Conservation (phyloP, 768 basidiomycete species). For the Mycena crocata region DNA sequence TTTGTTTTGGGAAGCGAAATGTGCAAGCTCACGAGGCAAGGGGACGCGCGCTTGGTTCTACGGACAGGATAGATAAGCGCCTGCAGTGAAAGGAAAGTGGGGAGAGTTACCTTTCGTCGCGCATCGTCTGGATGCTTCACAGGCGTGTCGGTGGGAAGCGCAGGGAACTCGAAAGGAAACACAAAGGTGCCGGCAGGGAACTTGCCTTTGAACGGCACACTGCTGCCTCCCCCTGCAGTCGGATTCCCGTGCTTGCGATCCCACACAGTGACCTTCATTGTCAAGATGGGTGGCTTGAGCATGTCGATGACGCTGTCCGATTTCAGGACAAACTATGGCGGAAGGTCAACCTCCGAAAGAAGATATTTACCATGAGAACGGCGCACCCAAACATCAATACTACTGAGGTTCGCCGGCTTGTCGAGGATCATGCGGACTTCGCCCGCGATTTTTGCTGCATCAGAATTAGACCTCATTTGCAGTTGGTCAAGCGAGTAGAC, state of each 20-base stretch:
- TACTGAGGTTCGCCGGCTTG: slow-evolving; percentile 18
- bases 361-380: background rate
- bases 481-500: background rate
- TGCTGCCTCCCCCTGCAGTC: background rate
- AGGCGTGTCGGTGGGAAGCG: slow-evolving; percentile 18
- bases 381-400: slow-evolving; percentile 29
- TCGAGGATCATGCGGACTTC: slow-evolving; percentile 25
- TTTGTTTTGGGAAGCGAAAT: too few relatives aligned
- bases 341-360: background rate
- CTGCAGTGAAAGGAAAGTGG: background rate
- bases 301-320: slow-evolving; percentile 18
- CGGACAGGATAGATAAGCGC: background rate
- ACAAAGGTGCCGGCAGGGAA: slow-evolving; percentile 27
- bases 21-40: slow-evolving; percentile 25
- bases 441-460: slow-evolving; percentile 15
- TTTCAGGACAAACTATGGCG: slow-evolving; percentile 4
- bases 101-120: background rate
- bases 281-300: background rate
- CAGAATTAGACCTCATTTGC: background rate
- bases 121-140: slow-evolving; percentile 23
- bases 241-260: slow-evolving; percentile 27
- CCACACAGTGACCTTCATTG: slow-evolving; percentile 25
- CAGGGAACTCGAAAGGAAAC: slow-evolving; percentile 28
- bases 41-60: slow-evolving; percentile 28
- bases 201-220: slow-evolving; percentile 20